Evolutionary conservation across 2,329 filamentous ascomycete genomes (phyloP).

Genomic region (Aspergillus arachidicola): DNA sequence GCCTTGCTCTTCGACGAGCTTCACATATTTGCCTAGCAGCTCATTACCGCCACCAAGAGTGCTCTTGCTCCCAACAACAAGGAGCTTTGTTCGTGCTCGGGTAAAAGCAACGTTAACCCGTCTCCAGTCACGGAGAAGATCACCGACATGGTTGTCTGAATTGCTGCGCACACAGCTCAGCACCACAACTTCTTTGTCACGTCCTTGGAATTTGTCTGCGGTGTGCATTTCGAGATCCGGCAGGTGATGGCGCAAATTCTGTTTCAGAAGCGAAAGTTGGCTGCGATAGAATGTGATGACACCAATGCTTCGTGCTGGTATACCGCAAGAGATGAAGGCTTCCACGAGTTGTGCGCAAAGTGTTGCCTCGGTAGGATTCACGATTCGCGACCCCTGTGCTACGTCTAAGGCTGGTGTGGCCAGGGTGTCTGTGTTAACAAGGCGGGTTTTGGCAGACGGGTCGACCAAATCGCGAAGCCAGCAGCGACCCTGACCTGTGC

Average conservation of each 20-base stretch:
- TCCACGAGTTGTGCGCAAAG: conserved; percentile 80
- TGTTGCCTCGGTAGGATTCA: conserved; percentile 80
- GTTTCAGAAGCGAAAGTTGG: conserved; percentile 80
- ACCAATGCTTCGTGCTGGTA: conserved; percentile 76
- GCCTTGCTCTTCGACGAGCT: conserved; percentile 72
- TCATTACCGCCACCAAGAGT: conserved; percentile 72
- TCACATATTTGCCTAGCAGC: conserved; percentile 75
- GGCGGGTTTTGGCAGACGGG: conserved; percentile 73
- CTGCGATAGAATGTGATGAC: conserved; percentile 97
- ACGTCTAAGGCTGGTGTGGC: conserved; percentile 65
- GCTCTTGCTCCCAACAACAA: conserved; percentile 79
- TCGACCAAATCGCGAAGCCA: conserved; percentile 76
- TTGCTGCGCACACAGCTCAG: conserved; percentile 88
- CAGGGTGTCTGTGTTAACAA: conserved; percentile 85
- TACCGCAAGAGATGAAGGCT: conserved; percentile 72
- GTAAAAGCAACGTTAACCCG: conserved; percentile 96
- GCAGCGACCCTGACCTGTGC: conserved; percentile 57
- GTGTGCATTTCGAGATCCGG: conserved; percentile 88
- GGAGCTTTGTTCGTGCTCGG: conserved; percentile 84
- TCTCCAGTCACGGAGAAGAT: conserved; percentile 86
- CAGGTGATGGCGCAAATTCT: conserved; percentile 63
- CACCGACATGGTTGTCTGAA: conserved; percentile 78
- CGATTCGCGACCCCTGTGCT: conserved; percentile 76
- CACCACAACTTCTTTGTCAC: conserved; percentile 91
- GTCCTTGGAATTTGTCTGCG: conserved; percentile 92